phyloP scores from a whole-genome alignment of 257 asterid species.

The Lycium ferocissimum region DNA sequence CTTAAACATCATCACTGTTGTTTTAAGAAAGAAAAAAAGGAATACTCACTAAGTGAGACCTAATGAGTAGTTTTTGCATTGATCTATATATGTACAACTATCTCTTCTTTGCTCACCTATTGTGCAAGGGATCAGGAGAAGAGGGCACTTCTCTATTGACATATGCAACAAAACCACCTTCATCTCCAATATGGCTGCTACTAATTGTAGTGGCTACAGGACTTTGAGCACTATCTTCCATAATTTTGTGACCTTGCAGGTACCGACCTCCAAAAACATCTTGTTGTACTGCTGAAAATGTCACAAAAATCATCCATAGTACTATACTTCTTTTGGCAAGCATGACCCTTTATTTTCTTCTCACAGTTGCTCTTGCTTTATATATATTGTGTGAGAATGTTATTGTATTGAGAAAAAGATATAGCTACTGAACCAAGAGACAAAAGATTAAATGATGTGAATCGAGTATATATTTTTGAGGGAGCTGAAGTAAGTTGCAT shows the following conservation, averaged over 20 bases:
- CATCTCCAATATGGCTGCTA: background rate
- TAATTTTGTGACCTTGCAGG: slow-evolving; percentile 28
- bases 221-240: background rate
- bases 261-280: slow-evolving; percentile 42
- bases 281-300: slow-evolving; percentile 29
- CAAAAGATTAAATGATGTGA: background rate
- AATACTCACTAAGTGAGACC: no score
- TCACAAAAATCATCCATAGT: slow-evolving; percentile 33
- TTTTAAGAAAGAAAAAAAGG: no score
- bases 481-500: background rate
- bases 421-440: background rate
- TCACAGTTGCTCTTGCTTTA: slow-evolving; percentile 13
- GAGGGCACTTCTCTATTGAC: slow-evolving; percentile 53
- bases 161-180: slow-evolving; percentile 44
- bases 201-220: slow-evolving; percentile 5
- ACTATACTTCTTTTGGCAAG: slow-evolving; percentile 24
- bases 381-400: background rate
- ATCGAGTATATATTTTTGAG: slow-evolving; percentile 14
- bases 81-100: background rate
- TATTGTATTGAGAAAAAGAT: background rate
- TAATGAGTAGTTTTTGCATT: background rate
- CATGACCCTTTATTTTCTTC: slow-evolving; percentile 28
- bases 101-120: slow-evolving; percentile 29
- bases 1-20: no score
- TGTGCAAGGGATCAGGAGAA: slow-evolving; percentile 54